Evolutionary conservation across 257 asterid species (phyloP).

Genomic region (Phtheirospermum japonicum): DNA sequence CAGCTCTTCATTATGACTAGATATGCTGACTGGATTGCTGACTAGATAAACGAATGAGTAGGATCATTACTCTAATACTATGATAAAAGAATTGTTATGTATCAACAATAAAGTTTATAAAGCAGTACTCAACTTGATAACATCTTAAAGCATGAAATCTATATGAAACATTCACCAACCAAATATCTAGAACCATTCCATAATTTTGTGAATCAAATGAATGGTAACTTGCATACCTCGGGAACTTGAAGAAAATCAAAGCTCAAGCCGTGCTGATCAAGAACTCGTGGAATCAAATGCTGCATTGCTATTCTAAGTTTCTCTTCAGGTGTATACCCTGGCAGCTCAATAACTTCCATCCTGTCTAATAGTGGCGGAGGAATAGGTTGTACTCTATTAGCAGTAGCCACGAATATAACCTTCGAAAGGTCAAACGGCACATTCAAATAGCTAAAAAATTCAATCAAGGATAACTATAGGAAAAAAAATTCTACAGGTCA

Average conservation of each 20-base stretch:
- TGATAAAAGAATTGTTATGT: neutral
- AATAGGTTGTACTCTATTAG: conserved; percentile 88
- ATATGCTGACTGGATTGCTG: too few relatives aligned
- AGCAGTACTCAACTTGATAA: neutral
- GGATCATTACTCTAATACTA: too few relatives aligned
- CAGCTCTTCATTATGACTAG: too few relatives aligned
- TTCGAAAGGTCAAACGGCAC: conserved; percentile 97
- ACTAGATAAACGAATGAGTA: too few relatives aligned
- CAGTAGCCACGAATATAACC: conserved; percentile 98
- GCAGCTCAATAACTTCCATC: conserved; percentile 98
- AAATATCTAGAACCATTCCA: conserved; percentile 23
- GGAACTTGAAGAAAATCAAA: conserved; percentile 90
- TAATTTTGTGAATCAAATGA: conserved; percentile 23
- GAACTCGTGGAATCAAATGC: conserved; percentile 93
- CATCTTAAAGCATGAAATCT: neutral
- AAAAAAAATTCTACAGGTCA: conserved; percentile 17
- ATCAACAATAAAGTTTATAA: neutral
- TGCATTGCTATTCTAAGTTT: conserved; percentile 85
- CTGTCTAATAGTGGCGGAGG: conserved; percentile 96
- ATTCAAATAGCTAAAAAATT: conserved; percentile 73
- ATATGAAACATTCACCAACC: conserved; percentile 9
- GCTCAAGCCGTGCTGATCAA: conserved; percentile 93
- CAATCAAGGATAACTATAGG: conserved; percentile 54
- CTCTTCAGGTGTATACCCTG: conserved; percentile 99
- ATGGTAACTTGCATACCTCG: conserved; percentile 58